Conservation (phyloP, 495 filamentous ascomycete genomes). For the Viridothelium virens region DNA sequence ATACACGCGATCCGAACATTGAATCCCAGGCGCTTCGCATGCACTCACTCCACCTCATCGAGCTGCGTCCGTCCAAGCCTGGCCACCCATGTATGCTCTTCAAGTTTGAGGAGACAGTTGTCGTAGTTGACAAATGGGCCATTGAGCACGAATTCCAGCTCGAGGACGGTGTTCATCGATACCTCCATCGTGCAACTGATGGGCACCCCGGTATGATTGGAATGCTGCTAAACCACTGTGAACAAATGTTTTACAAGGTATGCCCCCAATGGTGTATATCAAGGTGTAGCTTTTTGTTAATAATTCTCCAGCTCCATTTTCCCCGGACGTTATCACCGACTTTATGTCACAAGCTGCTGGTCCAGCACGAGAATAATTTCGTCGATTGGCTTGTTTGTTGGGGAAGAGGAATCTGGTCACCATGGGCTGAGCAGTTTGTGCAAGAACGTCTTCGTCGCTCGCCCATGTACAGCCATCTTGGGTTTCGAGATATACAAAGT, state of each 20-base stretch:
- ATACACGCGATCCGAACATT: slow-evolving; percentile 1
- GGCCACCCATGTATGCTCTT: slow-evolving; percentile 6
- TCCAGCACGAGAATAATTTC: neutral
- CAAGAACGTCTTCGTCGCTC: neutral
- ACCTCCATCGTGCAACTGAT: slow-evolving; percentile 14
- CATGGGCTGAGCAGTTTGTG: neutral
- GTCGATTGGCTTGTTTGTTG: neutral
- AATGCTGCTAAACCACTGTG: slow-evolving; percentile 9
- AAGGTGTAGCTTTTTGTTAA: neutral
- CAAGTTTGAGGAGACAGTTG: neutral
- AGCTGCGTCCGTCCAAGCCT: neutral
- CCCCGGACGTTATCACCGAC: neutral
- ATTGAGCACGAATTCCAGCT: slow-evolving; percentile 2
- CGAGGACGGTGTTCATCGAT: slow-evolving; percentile 3
- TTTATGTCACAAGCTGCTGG: neutral
- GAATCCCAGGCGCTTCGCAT: slow-evolving; percentile 1
- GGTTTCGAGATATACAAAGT: neutral
- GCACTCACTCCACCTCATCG: neutral
- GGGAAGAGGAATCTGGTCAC: neutral
- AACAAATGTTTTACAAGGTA: neutral
- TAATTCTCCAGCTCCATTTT: neutral
- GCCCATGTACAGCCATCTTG: neutral
- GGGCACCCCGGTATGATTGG: slow-evolving; percentile 16
- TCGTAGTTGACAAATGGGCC: neutral
- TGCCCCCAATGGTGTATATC: neutral